A percentile compares a stretch with the other conserved stretches of the same genome.
Conservation (phyloP, 495 filamentous ascomycete species). For the Neurospora tetraspora region DNA sequence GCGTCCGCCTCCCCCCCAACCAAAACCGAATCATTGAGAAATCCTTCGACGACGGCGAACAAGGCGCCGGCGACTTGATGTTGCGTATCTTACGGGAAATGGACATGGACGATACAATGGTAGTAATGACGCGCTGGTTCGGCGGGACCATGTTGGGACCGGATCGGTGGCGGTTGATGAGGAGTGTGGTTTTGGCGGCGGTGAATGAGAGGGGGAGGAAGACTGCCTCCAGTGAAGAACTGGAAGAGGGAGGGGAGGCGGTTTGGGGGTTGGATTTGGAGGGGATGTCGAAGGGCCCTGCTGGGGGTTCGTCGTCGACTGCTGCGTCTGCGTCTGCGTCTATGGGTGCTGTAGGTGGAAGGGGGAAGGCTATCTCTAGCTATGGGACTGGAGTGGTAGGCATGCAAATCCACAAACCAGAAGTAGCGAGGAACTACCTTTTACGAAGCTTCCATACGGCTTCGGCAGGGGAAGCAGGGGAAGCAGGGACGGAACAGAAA, state of each 20-base stretch:
- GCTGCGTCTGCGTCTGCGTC: constrained; percentile 3
- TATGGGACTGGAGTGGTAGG: constrained; percentile 21
- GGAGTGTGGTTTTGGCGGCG: constrained; percentile 35
- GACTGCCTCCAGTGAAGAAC: constrained; percentile 21
- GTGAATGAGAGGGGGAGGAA: constrained; percentile 36
- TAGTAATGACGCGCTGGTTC: constrained; percentile 90
- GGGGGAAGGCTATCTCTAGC: not conserved
- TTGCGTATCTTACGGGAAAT: constrained; percentile 72
- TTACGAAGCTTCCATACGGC: constrained; percentile 43
- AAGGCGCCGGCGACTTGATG: constrained; percentile 70
- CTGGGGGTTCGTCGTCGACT: not conserved
- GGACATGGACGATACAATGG: constrained; percentile 69
- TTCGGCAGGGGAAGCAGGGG: not conserved
- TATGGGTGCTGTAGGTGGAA: constrained; percentile 17
- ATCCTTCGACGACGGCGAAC: constrained; percentile 89
- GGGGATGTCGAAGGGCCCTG: constrained; percentile 24
- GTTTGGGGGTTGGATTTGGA: constrained; percentile 78
- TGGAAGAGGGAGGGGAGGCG: constrained; percentile 34
- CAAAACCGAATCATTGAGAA: constrained; percentile 54
- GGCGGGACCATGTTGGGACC: constrained; percentile 79
- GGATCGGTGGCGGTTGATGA: constrained; percentile 58
- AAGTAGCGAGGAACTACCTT: constrained; percentile 51
- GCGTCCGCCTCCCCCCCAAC: constrained; percentile 22
- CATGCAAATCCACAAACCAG: constrained; percentile 59
- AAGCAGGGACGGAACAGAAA: constrained; percentile 1